These are phyloP conservation scores for Orbilia blumenaviensis DNA, from an alignment of 2,329 filamentous ascomycete species.

Conservation along the genomic window DNA sequence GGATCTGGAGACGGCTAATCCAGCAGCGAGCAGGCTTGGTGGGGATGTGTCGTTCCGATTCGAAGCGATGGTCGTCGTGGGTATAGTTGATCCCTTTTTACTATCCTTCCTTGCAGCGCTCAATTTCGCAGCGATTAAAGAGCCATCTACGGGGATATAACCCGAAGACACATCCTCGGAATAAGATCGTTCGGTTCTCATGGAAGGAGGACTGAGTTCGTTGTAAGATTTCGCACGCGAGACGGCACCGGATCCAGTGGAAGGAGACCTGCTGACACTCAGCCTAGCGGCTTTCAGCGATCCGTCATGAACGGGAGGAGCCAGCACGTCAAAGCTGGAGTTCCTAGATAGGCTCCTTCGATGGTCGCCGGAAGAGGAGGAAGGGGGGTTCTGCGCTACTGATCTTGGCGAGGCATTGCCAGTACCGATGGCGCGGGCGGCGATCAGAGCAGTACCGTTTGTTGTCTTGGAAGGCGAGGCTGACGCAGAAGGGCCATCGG, in stretches of 20 bases:
- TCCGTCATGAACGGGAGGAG: conserved; percentile 24
- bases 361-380: conserved; percentile 23
- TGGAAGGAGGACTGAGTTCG: conserved; percentile 15
- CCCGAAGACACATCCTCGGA: conserved; percentile 37
- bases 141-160: conserved; percentile 21
- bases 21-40: conserved; percentile 43
- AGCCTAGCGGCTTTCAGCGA: conserved; percentile 42
- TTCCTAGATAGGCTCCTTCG: conserved; percentile 35
- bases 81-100: background rate
- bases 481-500: conserved; percentile 24
- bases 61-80: background rate
- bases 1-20: conserved; percentile 35
- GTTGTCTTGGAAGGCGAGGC: conserved; percentile 28
- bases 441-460: conserved; percentile 49
- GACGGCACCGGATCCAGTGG: conserved; percentile 17
- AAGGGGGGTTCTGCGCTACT: conserved; percentile 14
- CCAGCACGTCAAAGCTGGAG: conserved; percentile 42
- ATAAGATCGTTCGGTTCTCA: conserved; percentile 8
- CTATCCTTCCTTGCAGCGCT: conserved; percentile 24
- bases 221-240: conserved; percentile 37
- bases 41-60: conserved; percentile 21
- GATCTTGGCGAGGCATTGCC: conserved; percentile 40
- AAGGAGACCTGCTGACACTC: conserved; percentile 43
- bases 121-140: conserved; percentile 37
- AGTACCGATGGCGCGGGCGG: conserved; percentile 48